Conservation (phyloP, 306 rosid species). For the Abrus pulchellus region DNA sequence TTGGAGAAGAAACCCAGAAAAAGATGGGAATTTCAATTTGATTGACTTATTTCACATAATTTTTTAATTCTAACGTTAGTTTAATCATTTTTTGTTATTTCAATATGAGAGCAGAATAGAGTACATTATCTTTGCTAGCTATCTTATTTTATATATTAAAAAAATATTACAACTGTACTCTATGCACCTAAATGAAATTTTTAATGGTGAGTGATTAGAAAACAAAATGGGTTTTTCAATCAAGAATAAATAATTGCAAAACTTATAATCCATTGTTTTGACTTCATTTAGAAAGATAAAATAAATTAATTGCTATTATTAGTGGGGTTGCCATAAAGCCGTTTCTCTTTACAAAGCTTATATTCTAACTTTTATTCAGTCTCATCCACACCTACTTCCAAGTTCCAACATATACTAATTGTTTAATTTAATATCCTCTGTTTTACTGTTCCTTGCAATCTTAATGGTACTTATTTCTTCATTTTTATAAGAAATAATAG, state of each 20-base stretch:
- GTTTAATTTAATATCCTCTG: neutral
- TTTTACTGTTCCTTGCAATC: neutral
- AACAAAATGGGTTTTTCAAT: conserved; percentile 40
- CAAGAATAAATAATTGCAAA: conserved; percentile 2
- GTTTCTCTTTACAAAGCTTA: neutral
- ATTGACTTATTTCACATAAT: no score
- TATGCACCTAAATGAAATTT: neutral
- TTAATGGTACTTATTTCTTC: no score
- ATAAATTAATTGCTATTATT: neutral
- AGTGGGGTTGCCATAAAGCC: neutral
- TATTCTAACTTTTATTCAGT: neutral
- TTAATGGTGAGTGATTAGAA: conserved; percentile 4
- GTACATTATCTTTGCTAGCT: neutral
- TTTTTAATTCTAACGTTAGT: no score
- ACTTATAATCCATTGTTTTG: neutral
- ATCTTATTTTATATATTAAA: neutral
- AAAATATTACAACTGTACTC: neutral
- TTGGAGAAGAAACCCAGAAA: no score
- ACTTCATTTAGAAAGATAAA: conserved; percentile 10
- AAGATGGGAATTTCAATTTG: no score
- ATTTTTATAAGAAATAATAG: no score
- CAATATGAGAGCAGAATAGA: neutral
- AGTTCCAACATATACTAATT: neutral
- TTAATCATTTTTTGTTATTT: neutral
- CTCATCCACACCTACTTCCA: neutral